Base-by-base conservation (phyloP, 176 grass and related monocot species). In the Panicum miliaceum region DNA sequence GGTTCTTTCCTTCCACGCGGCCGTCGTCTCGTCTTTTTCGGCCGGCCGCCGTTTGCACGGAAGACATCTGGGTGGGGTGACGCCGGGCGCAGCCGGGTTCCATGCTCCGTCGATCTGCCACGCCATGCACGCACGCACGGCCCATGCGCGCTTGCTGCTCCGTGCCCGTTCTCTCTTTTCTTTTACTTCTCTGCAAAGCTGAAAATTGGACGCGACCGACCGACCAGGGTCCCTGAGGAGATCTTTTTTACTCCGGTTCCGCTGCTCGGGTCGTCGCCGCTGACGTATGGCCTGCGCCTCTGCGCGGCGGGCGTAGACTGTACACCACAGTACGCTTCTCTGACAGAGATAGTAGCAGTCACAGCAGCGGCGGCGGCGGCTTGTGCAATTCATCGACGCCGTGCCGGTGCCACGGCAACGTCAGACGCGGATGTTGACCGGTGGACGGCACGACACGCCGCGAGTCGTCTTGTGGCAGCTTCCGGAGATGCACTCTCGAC, bases 401-500 rank as follows among this genome's bases (percentile, higher is more conserved):
- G 41, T 2, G 41, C 41, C 41, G 7, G 35, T 25, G 77, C 22
- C 22, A 35, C 5, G 40, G 64, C 34, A 11, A n/a, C 54, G 22
- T n/a, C 2, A 41, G 71, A 41, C 27, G 43, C 14, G n/a, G 9
- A 45, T n/a, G 38, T 65, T 63, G 37, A 61, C 75, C 38, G 40
- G 26, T 22, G 19, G 34, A 29, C 76, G 18, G 41, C 25, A 15
- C 34, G 66, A 20, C 37, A 2, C 57, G 57, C 9, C 19, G 20
- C 26, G 6, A 38, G 43, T 27, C 66, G 68, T 26, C 75, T 38
- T 67, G 68, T 68, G 68, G 15, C 76, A 80, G 42, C 68, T 68
- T 74, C 76, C 29, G 2, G 76, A 80, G 53, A 67, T 50, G 68
- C 58, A 84, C 60, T 84, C 68, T 84, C 68, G 60, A 71, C 52